Conservation (phyloP, 352 stramenopile species). For the Elongisporangium anandrum region DNA sequence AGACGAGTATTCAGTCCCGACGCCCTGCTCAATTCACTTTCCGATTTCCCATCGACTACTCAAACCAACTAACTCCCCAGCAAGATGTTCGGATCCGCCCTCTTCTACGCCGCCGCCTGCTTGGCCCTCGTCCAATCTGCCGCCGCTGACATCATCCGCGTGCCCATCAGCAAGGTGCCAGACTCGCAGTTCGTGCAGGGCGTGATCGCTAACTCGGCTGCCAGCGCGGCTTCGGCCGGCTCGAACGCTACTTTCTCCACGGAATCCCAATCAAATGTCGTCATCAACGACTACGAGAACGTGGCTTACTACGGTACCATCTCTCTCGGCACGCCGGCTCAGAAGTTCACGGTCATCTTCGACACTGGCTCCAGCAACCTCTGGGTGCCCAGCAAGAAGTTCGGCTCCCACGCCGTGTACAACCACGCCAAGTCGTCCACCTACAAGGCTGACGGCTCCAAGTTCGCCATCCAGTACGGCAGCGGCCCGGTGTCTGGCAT, state of each 20-base stretch:
- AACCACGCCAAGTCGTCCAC: constrained; percentile 52
- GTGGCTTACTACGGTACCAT: constrained; percentile 8
- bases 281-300: no score
- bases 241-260: no score
- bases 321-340: constrained; percentile 17
- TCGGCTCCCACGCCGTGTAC: constrained; percentile 39
- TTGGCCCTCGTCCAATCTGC: no score
- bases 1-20: no score
- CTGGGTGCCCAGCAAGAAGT: constrained; percentile 20
- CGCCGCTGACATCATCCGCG: no score
- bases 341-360: constrained; percentile 29
- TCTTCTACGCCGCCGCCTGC: no score
- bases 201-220: no score
- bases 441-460: constrained; percentile 65
- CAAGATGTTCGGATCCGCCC: no score
- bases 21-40: background rate
- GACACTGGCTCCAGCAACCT: constrained; percentile 30
- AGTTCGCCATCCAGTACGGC: constrained; percentile 89
- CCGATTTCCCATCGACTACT: background rate
- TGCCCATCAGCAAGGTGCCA: no score
- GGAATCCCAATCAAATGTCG: background rate
- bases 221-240: no score
- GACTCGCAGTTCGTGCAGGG: no score
- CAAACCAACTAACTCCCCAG: background rate
- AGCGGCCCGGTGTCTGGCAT: constrained; percentile 70